Base-by-base conservation (phyloP, 805 yeast genomes). In the Saturnispora bothae region DNA sequence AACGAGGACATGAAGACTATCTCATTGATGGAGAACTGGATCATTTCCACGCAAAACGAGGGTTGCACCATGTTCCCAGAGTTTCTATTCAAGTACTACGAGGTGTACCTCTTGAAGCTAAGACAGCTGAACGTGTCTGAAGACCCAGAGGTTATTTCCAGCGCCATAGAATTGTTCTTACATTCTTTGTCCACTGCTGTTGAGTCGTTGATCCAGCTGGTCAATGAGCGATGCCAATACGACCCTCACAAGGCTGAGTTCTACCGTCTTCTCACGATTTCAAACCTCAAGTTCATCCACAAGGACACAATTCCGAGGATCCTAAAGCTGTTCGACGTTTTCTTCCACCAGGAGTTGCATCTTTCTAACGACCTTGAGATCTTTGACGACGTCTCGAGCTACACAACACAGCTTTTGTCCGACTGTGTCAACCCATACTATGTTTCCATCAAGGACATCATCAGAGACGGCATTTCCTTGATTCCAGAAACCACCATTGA, bases 401-500 rank as follows among this genome's bases (percentile, higher is more conserved):
- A 72, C 53, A 81, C 76, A 43, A 53, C 61, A 10, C 68, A 70
- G 1, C 60, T 80, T 4, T 76, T 77, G 46, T 69, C 68, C 12
- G 66, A 68, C 16, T 78, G 68, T 46, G 57, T 74, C 35, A 63
- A 66, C 5, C 68, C 66, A 35, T 68, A 74, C 53, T 65, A 73
- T 45, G 47, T 61, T 12, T 46, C 57, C 38, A 41, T 71, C 29
- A 59, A 61, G 3, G 63, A 54, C 33, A 66, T 65, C 22, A 53
- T 64, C n/a, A 54, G 57, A 39, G 52, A 49, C 22, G 75, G 71
- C 22, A 58, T 66, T 30, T 54, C 56, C 31, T n/a, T 33, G 12
- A 4, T 42, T 4, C 29, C 34, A 15, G 25, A 26, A 13, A 37
- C 35, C 28, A 31, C 45, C 2, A 26, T 31, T 10, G 43, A 34